Evolutionary conservation across 2,329 filamentous ascomycete species (phyloP).

Genomic region (Aspergillus ruber): DNA sequence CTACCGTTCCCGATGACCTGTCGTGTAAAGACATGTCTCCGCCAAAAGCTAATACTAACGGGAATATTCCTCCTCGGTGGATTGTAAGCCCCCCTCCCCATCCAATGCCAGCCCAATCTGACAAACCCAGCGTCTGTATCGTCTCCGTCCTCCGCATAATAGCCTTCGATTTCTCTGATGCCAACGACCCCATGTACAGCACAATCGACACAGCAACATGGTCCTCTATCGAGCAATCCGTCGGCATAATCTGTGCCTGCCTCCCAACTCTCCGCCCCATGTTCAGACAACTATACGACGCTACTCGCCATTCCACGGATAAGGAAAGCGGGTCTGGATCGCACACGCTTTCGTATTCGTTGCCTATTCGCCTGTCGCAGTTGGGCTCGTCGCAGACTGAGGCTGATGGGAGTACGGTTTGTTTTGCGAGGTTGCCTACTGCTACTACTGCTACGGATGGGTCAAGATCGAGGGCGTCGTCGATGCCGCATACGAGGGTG

Average conservation of each 20-base stretch:
- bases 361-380: neutral
- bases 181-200: conserved; percentile 12
- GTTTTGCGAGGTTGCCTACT: neutral
- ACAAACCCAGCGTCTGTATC: conserved; percentile 15
- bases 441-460: neutral
- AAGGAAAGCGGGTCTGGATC: neutral
- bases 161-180: conserved; percentile 9
- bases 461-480: neutral
- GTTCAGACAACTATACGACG: conserved; percentile 10
- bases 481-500: neutral
- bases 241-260: conserved; percentile 23
- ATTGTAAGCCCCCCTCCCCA: conserved; percentile 13
- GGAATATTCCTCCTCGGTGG: conserved; percentile 19
- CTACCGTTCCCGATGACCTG: conserved; percentile 24
- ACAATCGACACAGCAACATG: conserved; percentile 16
- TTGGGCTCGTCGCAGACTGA: neutral
- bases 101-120: neutral
- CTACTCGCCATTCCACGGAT: neutral
- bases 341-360: neutral
- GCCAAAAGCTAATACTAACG: conserved; percentile 18
- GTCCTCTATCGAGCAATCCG: conserved; percentile 23
- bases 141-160: conserved; percentile 19
- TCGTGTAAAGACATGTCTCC: conserved; percentile 12
- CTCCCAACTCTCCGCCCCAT: conserved; percentile 22
- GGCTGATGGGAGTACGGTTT: neutral